Percentiles rank a stretch among this genome's conserved stretches.
Evolutionary conservation across 192 early-diverging fungal genomes (phyloP).

Genomic region (Geranomyces variabilis): DNA sequence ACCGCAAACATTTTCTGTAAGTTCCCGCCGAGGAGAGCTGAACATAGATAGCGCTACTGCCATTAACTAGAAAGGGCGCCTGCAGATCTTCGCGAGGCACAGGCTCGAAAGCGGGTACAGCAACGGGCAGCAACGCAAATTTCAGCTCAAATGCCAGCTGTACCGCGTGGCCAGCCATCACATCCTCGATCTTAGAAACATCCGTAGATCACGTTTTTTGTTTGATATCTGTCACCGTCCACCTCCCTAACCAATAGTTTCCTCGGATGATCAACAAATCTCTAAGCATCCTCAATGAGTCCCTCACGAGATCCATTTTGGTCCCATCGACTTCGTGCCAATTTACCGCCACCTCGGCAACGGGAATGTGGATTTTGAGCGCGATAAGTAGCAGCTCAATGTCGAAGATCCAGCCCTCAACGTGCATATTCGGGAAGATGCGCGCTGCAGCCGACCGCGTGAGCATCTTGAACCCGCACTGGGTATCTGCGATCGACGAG

Average conservation of each 20-base stretch:
- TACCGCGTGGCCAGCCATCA: background rate
- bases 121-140: too few relatives aligned
- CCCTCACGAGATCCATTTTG: constrained; percentile 86
- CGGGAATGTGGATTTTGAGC: constrained; percentile 66
- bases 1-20: too few relatives aligned
- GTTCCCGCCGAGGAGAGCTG: too few relatives aligned
- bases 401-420: constrained; percentile 97
- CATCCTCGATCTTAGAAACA: background rate
- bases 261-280: constrained; percentile 86
- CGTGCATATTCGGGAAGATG: constrained; percentile 91
- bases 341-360: constrained; percentile 87
- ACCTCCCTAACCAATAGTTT: constrained; percentile 82
- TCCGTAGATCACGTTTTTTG: too few relatives aligned
- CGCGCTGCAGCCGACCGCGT: constrained; percentile 72
- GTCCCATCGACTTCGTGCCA: constrained; percentile 98
- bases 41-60: too few relatives aligned
- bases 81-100: too few relatives aligned
- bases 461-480: constrained; percentile 98
- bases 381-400: constrained; percentile 92
- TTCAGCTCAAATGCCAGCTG: background rate
- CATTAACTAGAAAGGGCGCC: too few relatives aligned
- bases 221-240: constrained; percentile 46
- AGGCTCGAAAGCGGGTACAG: too few relatives aligned
- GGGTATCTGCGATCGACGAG: constrained; percentile 87
- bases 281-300: constrained; percentile 86